A percentile compares a stretch with the other conserved stretches of the same genome.
Evolutionary conservation across 2,329 filamentous ascomycete genomes (phyloP).

Genomic region (Ceratocystis colombiana): DNA sequence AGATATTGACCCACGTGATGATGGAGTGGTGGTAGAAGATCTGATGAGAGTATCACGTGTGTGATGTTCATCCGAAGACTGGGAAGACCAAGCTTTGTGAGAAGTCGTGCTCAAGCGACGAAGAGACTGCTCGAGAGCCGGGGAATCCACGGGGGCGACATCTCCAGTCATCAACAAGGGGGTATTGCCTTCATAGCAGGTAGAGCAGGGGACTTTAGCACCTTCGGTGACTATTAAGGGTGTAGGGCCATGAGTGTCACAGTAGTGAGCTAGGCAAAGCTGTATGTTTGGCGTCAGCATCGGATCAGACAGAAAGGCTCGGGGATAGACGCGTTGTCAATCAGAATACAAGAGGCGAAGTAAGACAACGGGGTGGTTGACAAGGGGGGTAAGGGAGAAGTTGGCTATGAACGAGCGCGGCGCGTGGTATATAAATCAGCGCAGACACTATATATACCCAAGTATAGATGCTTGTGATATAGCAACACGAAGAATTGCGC

Average conservation of each 20-base stretch:
- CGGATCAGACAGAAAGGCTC: background rate
- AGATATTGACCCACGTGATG: slow-evolving; percentile 34
- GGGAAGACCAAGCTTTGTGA: slow-evolving; percentile 12
- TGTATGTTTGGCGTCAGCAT: slow-evolving; percentile 35
- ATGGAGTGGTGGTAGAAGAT: slow-evolving; percentile 33
- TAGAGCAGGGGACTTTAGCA: slow-evolving; percentile 49
- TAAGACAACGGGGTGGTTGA: background rate
- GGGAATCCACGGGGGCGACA: slow-evolving; percentile 16
- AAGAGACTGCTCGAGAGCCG: slow-evolving; percentile 16
- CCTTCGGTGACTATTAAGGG: slow-evolving; percentile 61
- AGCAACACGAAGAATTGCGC: background rate
- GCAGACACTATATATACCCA: slow-evolving; percentile 8
- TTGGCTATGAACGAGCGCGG: background rate
- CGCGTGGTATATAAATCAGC: background rate
- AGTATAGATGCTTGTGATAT: slow-evolving; percentile 3
- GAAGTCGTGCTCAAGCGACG: slow-evolving; percentile 14
- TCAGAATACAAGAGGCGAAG: background rate
- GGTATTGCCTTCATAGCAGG: slow-evolving; percentile 44
- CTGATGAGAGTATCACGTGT: slow-evolving; percentile 36
- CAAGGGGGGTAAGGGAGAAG: background rate
- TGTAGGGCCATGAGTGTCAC: slow-evolving; percentile 59
- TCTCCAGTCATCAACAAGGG: slow-evolving; percentile 27
- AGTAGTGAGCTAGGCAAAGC: slow-evolving; percentile 61
- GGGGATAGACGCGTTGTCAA: background rate
- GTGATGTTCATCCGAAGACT: slow-evolving; percentile 19